Percentiles rank a stretch among this genome's conserved stretches.
phyloP scores from a whole-genome alignment of 1,139 yeast genomes.

The Saccharomycopsis hybrid region DNA sequence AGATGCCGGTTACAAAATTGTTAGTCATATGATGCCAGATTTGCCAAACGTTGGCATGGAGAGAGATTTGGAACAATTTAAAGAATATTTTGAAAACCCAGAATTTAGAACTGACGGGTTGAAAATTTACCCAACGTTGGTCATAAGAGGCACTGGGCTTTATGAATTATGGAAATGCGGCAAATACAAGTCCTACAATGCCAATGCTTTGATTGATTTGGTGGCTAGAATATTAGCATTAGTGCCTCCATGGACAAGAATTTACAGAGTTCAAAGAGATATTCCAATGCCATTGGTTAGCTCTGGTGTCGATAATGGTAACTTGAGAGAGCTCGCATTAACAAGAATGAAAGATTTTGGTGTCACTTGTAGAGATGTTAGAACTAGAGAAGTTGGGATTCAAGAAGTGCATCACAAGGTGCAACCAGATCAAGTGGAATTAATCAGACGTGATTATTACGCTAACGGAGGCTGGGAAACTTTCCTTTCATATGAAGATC shows the following conservation, averaged over 20 bases:
- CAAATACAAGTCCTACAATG: conserved; percentile 86
- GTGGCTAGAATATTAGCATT: conserved; percentile 93
- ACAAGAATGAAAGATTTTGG: conserved; percentile 99
- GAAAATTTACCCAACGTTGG: conserved; percentile 91
- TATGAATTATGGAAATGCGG: conserved; percentile 98
- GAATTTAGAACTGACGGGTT: conserved; percentile 96
- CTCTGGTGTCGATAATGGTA: conserved; percentile 97
- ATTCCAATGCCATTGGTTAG: conserved; percentile 99
- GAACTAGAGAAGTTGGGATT: conserved; percentile 97
- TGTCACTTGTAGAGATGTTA: conserved; percentile 91
- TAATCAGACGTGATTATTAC: conserved; percentile 89
- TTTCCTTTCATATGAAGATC: conserved; percentile 91
- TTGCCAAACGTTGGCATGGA: conserved; percentile 98
- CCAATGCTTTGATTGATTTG: conserved; percentile 86
- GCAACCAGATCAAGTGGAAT: conserved; percentile 94
- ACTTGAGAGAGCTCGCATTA: conserved; percentile 86
- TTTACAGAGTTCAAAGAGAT: conserved; percentile 96
- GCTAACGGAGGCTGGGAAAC: conserved; percentile 99
- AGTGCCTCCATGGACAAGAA: conserved; percentile 99
- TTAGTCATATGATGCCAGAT: conserved; percentile 99
- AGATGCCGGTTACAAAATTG: conserved; percentile 97
- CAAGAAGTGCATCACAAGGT: conserved; percentile 98
- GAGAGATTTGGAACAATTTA: conserved; percentile 90
- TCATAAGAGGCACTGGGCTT: conserved; percentile 94
- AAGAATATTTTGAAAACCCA: conserved; percentile 95